Evolutionary conservation across 331 rosid species (phyloP).

Genomic region (Rhamnella rubrinervis): DNA sequence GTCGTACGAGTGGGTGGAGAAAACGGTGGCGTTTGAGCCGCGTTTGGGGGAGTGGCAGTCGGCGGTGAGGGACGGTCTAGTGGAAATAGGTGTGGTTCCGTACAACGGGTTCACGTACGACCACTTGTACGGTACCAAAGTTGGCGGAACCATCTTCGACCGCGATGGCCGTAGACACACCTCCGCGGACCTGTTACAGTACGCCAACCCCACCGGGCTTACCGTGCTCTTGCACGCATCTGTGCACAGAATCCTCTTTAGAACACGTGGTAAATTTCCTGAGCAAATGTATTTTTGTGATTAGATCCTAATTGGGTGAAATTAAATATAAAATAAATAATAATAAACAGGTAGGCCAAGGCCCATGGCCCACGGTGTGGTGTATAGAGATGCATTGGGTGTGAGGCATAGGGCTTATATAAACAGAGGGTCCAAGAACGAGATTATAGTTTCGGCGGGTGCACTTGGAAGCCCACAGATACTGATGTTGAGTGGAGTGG

Average conservation of each 20-base stretch:
- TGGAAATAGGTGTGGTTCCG: slow-evolving; percentile 56
- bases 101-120: slow-evolving; percentile 81
- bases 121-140: slow-evolving; percentile 70
- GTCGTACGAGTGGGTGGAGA: slow-evolving; percentile 81
- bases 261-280: slow-evolving; percentile 32
- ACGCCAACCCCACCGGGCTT: slow-evolving; percentile 55
- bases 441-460: slow-evolving; percentile 67
- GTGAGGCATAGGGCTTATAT: slow-evolving; percentile 54
- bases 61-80: slow-evolving; percentile 56
- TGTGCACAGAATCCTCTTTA: slow-evolving; percentile 52
- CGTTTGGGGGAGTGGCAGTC: slow-evolving; percentile 58
- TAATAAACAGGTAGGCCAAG: slow-evolving; percentile 31
- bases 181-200: slow-evolving; percentile 65
- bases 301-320: no score
- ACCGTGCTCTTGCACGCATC: slow-evolving; percentile 59
- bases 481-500: slow-evolving; percentile 78
- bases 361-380: slow-evolving; percentile 62
- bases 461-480: slow-evolving; percentile 91
- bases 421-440: slow-evolving; percentile 27
- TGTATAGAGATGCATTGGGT: slow-evolving; percentile 47
- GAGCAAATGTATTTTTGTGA: neutral
- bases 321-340: no score
- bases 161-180: slow-evolving; percentile 59
- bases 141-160: slow-evolving; percentile 82
- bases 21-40: slow-evolving; percentile 58